Evolutionary conservation across 495 filamentous ascomycete genomes (phyloP), one percentile per base, ranked within the genome.

Genomic region (Neurospora sp.): DNA sequence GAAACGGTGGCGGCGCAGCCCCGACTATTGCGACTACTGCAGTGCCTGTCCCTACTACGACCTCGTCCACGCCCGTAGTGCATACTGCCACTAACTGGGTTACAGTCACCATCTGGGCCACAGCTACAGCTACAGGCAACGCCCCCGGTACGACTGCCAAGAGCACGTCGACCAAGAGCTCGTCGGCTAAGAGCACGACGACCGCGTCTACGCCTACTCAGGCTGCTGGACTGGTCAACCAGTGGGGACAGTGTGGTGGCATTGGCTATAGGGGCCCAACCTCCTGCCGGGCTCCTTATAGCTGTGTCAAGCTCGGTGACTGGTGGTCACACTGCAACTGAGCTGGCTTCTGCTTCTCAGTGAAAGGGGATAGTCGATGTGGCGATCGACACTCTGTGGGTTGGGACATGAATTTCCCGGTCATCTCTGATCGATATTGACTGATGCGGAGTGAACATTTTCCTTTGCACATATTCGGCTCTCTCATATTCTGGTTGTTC

Each of bases 201-300:
- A 27, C 27, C 35, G 2, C 10, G 12, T 35, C 53, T 31, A 22
- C 69, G 18, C 35, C 53, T 22, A 70, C 59, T 37, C 71, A 68
- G 22, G 70, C 59, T 3, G 68, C 65, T 18, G 20, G 42, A 9
- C 48, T 75, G 2, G 80, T 83, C 45, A 73, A 79, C 20, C 82
- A 85, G 44, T 84, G 82, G 78, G 79, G 77, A 37, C 82, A 83
- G 77, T 85, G 83, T 68, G 83, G 83, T 40, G 83, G 83, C 20
- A 45, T 44, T 4, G 81, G 78, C 9, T 84, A 82, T 68, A 76
- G 74, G 4, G 83, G 83, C 5, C 70, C 82, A 39, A 84, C 83
- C 38, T 40, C 75, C 37, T 85, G 83, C 68, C 53, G 75, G 71
- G 45, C 83, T 39, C 81, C 82, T 9, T 83, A 79, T 74, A 76